Conservation (phyloP, 257 asterid species). For the Penstemon newberryi region DNA sequence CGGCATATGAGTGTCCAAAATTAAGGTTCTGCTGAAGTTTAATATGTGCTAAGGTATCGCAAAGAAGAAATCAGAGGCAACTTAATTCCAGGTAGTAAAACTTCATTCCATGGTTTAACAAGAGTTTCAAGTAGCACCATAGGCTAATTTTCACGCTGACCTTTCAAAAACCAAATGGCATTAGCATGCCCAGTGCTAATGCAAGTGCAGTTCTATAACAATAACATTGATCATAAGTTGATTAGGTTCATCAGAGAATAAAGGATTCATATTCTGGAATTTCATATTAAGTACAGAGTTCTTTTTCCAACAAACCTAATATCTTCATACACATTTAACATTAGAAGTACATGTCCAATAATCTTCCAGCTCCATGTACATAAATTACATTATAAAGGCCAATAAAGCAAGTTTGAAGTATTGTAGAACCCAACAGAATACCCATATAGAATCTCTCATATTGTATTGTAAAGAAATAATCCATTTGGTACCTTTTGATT, state of each 20-base stretch:
- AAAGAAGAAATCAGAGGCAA: neutral
- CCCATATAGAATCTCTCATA: neutral
- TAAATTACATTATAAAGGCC: conserved; percentile 6
- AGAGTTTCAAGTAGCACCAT: neutral
- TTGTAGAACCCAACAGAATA: neutral
- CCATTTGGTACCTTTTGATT: conserved; percentile 50
- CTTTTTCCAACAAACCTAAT: neutral
- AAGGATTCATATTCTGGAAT: neutral
- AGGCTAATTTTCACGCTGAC: conserved; percentile 1
- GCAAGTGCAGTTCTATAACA: neutral
- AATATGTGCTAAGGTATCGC: conserved; percentile 10
- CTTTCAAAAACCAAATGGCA: neutral
- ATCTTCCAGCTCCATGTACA: neutral
- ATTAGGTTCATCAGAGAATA: neutral
- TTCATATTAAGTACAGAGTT: neutral
- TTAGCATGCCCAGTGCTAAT: neutral
- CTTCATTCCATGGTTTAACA: neutral
- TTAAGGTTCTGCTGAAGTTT: conserved; percentile 4
- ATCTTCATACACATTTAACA: conserved; percentile 9
- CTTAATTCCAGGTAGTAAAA: neutral
- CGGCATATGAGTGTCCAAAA: neutral
- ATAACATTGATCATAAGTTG: conserved; percentile 4
- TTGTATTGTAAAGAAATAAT: neutral
- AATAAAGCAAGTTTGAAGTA: neutral
- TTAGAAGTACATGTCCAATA: neutral